Evolutionary conservation across 78 protist genomes (phyloP).

Genomic region (Carpediemonas membranifera): DNA sequence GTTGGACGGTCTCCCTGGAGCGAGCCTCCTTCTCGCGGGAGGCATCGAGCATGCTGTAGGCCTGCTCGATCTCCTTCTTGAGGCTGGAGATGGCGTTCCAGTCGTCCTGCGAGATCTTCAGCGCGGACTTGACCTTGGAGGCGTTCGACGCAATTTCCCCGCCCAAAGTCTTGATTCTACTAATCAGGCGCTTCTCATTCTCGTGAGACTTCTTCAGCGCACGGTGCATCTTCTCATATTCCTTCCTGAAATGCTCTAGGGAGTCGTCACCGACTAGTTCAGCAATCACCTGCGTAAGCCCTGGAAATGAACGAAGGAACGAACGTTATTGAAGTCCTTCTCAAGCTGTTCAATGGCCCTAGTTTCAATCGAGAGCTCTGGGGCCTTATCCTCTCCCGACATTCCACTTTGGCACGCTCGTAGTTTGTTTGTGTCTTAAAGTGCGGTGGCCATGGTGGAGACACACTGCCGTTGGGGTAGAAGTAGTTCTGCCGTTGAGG

Average conservation of each 20-base stretch:
- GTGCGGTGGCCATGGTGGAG: no score
- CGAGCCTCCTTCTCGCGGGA: conserved; percentile 62
- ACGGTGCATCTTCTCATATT: conserved; percentile 60
- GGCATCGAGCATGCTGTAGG: conserved; percentile 65
- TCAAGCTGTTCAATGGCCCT: no score
- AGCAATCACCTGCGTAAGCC: conserved; percentile 29
- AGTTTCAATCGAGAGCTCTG: no score
- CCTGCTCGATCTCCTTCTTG: conserved; percentile 60
- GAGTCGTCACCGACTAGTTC: conserved; percentile 54
- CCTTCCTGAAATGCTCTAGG: conserved; percentile 60
- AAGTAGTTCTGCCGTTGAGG: no score
- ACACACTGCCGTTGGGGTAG: no score
- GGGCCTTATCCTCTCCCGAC: no score
- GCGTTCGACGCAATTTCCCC: conserved; percentile 56
- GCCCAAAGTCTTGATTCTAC: conserved; percentile 45
- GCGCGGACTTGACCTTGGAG: conserved; percentile 56
- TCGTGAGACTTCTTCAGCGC: conserved; percentile 68
- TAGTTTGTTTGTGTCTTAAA: no score
- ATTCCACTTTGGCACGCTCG: no score
- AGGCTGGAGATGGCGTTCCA: conserved; percentile 54
- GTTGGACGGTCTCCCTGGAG: conserved; percentile 63
- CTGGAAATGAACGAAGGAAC: no score
- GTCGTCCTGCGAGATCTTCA: conserved; percentile 56
- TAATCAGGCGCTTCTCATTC: conserved; percentile 62
- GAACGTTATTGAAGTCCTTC: no score